Evolutionary conservation across 2,329 filamentous ascomycete species (phyloP), one percentile per base, ranked within the genome.

Genomic region (Elsinoe necatrix): DNA sequence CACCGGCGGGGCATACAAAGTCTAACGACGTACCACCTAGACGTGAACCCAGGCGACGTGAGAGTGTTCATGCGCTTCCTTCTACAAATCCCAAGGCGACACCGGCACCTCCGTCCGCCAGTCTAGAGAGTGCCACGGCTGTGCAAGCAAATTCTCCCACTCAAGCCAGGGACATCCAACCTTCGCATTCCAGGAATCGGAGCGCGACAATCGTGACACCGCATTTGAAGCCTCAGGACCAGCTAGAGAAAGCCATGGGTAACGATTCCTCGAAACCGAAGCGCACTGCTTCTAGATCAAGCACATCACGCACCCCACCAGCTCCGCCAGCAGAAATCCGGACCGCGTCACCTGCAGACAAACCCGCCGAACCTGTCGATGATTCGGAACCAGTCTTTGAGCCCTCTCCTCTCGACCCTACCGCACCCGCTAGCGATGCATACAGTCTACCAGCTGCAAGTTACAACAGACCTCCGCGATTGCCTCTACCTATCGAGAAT

Each of bases 401-500:
- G 11, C 60, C 61, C 7, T 50, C 58, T 57, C 62, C 62, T 58
- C 52, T 61, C 60, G 54, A 62, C 45, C 59, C 63, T 59, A 57
- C 60, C 21, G 64, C 61, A 18, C 63, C 67, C 21, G 58, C 63
- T n/a, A 18, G 16, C 27, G 59, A 63, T 11, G 63, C 67, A 31
- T 74, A 72, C 61, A 69, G 60, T 61, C 68, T 63, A 59, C 70
- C 62, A 60, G 68, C 64, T 20, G 66, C 70, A 64, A 69, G 79
- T 71, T 76, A 75, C 73, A 72, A 79, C 58, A 80, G 86, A n/a
- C 92, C 92, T 45, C 92, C 92, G 52, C 86, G 92, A 59, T 77
- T 97, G 65, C 92, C 92, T 58, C 81, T 97, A 58, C 91, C 92
- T 56, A 96, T 97, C 65, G 90, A 95, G 65, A 89, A 96, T 75